Evolutionary conservation across 2,329 filamentous ascomycete genomes (phyloP).

Genomic region (Calycina herbarum): DNA sequence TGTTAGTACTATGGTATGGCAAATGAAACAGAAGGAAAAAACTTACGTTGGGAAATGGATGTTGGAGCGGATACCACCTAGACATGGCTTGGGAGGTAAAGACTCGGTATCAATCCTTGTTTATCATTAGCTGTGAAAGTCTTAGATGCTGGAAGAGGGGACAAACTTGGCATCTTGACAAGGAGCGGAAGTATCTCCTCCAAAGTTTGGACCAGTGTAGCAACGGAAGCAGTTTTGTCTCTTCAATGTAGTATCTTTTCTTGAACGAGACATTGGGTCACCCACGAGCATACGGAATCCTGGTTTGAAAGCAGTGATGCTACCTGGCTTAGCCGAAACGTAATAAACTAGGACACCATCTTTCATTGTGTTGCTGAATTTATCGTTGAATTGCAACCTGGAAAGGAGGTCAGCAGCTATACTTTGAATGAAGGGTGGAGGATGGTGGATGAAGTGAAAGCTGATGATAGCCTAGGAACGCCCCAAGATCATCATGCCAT

Average conservation of each 20-base stretch:
- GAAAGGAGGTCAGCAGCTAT: background rate
- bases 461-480: background rate
- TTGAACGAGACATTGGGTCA: constrained; percentile 13
- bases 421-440: too few species aligned
- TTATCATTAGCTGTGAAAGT: constrained; percentile 53
- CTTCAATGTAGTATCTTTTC: constrained; percentile 11
- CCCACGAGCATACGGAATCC: constrained; percentile 25
- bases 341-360: constrained; percentile 21
- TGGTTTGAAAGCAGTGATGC: constrained; percentile 24
- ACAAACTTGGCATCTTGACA: constrained; percentile 53
- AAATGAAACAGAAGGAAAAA: constrained; percentile 15
- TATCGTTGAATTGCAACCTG: constrained; percentile 22
- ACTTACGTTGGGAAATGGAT: constrained; percentile 71
- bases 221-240: constrained; percentile 20
- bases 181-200: constrained; percentile 40
- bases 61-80: constrained; percentile 66
- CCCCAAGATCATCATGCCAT: background rate
- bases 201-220: constrained; percentile 22
- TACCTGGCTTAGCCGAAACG: constrained; percentile 16
- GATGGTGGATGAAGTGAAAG: background rate
- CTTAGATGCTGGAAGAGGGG: constrained; percentile 47
- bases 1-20: background rate
- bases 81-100: constrained; percentile 56
- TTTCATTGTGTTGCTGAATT: constrained; percentile 19
- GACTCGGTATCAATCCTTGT: constrained; percentile 44